These are phyloP conservation scores for Ophiostoma sp. DNA, from an alignment of 2,329 filamentous ascomycete genomes.

Conservation along the genomic window DNA sequence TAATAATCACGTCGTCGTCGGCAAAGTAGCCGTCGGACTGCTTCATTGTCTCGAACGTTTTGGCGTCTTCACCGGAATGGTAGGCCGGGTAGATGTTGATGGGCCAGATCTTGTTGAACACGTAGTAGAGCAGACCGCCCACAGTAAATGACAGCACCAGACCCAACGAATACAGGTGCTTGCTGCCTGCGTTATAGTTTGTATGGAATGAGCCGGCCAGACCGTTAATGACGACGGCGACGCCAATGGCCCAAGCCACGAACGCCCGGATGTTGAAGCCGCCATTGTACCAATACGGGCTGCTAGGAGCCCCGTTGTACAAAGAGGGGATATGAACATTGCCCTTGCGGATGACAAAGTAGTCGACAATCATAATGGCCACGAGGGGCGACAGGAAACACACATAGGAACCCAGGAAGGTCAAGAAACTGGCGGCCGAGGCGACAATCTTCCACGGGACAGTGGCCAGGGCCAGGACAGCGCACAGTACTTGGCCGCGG, in stretches of 20 bases:
- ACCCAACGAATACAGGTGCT: constrained; percentile 37
- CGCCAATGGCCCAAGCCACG: constrained; percentile 38
- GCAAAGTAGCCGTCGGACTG: constrained; percentile 17
- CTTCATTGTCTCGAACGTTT: constrained; percentile 17
- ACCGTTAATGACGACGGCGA: constrained; percentile 40
- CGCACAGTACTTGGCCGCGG: constrained; percentile 34
- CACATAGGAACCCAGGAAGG: constrained; percentile 30
- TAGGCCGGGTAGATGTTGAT: not conserved
- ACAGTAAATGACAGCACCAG: constrained; percentile 39
- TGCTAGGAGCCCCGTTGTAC: constrained; percentile 37
- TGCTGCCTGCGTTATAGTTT: constrained; percentile 36
- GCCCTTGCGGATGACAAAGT: constrained; percentile 40
- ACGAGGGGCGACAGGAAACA: constrained; percentile 29
- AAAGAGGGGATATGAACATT: constrained; percentile 39
- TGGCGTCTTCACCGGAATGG: constrained; percentile 10
- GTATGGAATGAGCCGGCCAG: constrained; percentile 38
- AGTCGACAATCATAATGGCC: constrained; percentile 26
- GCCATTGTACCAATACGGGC: constrained; percentile 38
- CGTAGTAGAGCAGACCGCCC: constrained; percentile 38
- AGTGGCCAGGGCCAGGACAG: constrained; percentile 30
- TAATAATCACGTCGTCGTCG: constrained; percentile 10
- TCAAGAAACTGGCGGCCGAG: constrained; percentile 29
- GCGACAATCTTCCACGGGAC: constrained; percentile 32
- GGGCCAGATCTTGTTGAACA: constrained; percentile 41
- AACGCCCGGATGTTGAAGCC: constrained; percentile 41